Base-by-base conservation (phyloP, 495 filamentous ascomycete species). In the Aspergillus cavernicola region DNA sequence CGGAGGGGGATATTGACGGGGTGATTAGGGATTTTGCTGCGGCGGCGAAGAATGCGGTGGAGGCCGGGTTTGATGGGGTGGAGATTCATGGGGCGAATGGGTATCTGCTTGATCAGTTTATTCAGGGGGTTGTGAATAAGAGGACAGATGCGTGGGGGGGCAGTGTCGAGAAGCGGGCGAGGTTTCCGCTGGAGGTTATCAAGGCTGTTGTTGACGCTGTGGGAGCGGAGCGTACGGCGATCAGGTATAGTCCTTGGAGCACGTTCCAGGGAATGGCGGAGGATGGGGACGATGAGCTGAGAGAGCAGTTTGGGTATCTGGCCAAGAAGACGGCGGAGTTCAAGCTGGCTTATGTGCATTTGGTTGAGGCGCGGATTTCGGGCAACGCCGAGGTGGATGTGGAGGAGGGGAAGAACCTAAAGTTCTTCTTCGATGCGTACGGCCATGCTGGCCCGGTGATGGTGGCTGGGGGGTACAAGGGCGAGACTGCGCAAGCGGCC, bases 61-160 rank as follows among this genome's bases (percentile, higher is more conserved):
- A 64, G 24, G 87, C 86, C 8, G 87, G 86, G 2, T 91, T 90
- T 55, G 87, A 89, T 60, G 85, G 84, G 13, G 85, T 90, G 3
- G 87, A 90, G 72, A 71, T 89, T 46, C 86, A 89, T 65, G 82
- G 75, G 20, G 84, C 85, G 11, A 89, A 91, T 58, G 87, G 86
- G 12, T 90, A 88, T 60, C 69, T 91, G 28, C 67, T 88, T 39
- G 85, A 91, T 59, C 87, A 91, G 67, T 91, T 91, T 66, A 66
- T 72, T 2, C 85, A 87, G 61, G 80, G 83, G 54, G 69, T 57
- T 16, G 66, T 58, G 50, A 91, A 91, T 66, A 58, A 77, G 61
- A 77, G 87, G 6, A 82, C 74, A 4, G 87, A 91, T 62, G 37
- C 53, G 15, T 91, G 81, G 66, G 87, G 87, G 15, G 86, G 87